Percentiles rank a stretch among this genome's conserved stretches.
These are phyloP conservation scores for Cylindrotheca fusiformis DNA, from an alignment of 108 stramenopile genomes.

Conservation along the genomic window DNA sequence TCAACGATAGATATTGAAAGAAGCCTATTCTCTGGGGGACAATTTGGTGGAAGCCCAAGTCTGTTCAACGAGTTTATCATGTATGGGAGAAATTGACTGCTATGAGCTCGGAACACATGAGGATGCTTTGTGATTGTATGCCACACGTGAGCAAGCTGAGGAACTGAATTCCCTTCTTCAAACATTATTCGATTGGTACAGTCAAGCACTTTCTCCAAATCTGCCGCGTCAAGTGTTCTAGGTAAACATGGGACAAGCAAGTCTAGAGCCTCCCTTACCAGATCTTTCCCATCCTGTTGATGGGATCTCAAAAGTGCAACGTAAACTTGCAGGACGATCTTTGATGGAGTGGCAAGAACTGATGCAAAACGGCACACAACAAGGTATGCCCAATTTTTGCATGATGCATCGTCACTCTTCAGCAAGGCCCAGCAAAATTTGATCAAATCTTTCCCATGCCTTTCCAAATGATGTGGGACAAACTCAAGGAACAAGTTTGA, in stretches of 20 bases:
- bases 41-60: conserved; percentile 77
- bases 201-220: conserved; percentile 69
- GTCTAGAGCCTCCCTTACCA: conserved; percentile 76
- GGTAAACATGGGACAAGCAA: conserved; percentile 83
- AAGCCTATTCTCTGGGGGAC: conserved; percentile 59
- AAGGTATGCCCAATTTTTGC: conserved; percentile 92
- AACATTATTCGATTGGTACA: conserved; percentile 85
- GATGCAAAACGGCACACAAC: conserved; percentile 82
- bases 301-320: conserved; percentile 73
- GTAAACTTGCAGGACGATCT: conserved; percentile 88
- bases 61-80: conserved; percentile 83
- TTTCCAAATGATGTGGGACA: conserved; percentile 47
- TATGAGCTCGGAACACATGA: conserved; percentile 55
- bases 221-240: conserved; percentile 44
- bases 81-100: conserved; percentile 67
- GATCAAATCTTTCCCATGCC: conserved; percentile 74
- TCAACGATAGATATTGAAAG: conserved; percentile 79
- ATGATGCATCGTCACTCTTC: conserved; percentile 77
- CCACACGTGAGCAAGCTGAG: conserved; percentile 92
- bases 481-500: conserved; percentile 78
- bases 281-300: conserved; percentile 78
- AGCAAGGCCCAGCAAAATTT: conserved; percentile 88
- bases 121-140: conserved; percentile 76
- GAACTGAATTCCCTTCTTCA: conserved; percentile 89
- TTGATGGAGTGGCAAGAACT: conserved; percentile 64